Evolutionary conservation across 768 basidiomycete species (phyloP).

Genomic region (Solioccasus polychromus): DNA sequence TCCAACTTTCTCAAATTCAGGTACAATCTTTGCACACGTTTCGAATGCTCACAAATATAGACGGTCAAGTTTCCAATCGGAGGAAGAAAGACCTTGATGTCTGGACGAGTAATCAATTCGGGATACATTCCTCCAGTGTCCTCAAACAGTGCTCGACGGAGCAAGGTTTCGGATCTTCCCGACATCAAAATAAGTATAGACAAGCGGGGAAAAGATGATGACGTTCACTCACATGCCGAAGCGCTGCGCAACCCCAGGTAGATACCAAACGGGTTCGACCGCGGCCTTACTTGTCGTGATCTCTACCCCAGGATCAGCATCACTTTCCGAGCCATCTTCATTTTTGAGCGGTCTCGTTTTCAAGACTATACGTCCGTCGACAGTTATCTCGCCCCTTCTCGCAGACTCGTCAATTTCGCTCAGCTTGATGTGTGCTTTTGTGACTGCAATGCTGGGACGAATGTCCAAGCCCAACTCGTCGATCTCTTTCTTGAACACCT

Average conservation of each 20-base stretch:
- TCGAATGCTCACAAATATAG: conserved; percentile 70
- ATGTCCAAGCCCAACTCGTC: conserved; percentile 74
- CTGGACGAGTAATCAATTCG: conserved; percentile 91
- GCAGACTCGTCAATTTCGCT: conserved; percentile 86
- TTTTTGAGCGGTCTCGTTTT: conserved; percentile 62
- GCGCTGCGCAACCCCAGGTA: conserved; percentile 91
- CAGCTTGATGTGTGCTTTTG: conserved; percentile 92
- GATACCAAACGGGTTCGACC: conserved; percentile 94
- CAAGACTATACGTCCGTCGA: conserved; percentile 84
- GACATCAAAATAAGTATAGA: conserved; percentile 1
- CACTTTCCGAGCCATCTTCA: conserved; percentile 56
- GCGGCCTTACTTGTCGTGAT: conserved; percentile 89
- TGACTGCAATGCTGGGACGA: conserved; percentile 90
- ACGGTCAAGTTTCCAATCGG: conserved; percentile 91
- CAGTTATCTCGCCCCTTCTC: conserved; percentile 61
- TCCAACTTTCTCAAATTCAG: conserved; percentile 53
- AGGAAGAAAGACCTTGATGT: conserved; percentile 93
- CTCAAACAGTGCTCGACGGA: conserved; percentile 92
- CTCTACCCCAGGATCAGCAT: conserved; percentile 76
- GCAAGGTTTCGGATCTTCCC: conserved; percentile 70
- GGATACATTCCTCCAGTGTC: conserved; percentile 97
- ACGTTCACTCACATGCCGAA: conserved; percentile 73
- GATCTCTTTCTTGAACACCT: conserved; percentile 59
- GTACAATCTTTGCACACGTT: background rate
- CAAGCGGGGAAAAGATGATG: background rate